Percentiles rank a stretch among this genome's conserved stretches.
phyloP scores from a whole-genome alignment of 202 grass and related monocot genomes.

The Elaeis oleifera region DNA sequence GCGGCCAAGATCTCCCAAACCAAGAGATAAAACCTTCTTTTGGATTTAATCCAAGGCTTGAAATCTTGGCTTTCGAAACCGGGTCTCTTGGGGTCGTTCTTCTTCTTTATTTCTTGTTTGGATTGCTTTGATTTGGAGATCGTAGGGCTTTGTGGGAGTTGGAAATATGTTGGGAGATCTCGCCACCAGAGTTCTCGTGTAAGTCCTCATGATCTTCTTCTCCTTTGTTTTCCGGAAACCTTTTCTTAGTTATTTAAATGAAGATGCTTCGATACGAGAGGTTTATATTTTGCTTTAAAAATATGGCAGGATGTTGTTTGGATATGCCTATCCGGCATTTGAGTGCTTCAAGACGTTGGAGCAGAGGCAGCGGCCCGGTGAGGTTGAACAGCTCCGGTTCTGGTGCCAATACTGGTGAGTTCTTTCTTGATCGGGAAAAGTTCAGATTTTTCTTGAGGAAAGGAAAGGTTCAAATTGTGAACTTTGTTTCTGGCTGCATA shows the following conservation, averaged over 20 bases:
- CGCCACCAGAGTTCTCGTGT: conserved; percentile 74
- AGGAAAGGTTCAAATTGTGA: no score
- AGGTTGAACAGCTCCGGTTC: conserved; percentile 65
- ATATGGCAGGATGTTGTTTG: conserved; percentile 59
- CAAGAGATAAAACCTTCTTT: no score
- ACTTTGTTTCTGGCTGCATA: no score
- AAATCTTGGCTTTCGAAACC: no score
- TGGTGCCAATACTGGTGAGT: conserved; percentile 92
- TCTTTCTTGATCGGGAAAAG: not conserved
- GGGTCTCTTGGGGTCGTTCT: no score
- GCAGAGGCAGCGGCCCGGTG: conserved; percentile 31
- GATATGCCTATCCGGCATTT: conserved; percentile 70
- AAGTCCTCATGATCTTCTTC: conserved; percentile 12
- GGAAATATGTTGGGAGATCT: conserved; percentile 50
- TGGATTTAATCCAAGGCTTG: no score
- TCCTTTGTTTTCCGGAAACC: not conserved
- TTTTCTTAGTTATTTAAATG: not conserved
- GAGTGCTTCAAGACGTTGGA: conserved; percentile 92
- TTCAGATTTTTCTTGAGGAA: no score
- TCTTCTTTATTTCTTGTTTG: no score
- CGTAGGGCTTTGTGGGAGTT: not conserved
- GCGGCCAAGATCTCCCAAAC: no score
- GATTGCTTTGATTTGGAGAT: no score
- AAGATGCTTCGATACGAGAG: not conserved
- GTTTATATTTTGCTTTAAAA: not conserved